A percentile compares a stretch with the other conserved stretches of the same genome.
Conservation (phyloP, 805 yeast genomes). For the Starmerella bombi region DNA sequence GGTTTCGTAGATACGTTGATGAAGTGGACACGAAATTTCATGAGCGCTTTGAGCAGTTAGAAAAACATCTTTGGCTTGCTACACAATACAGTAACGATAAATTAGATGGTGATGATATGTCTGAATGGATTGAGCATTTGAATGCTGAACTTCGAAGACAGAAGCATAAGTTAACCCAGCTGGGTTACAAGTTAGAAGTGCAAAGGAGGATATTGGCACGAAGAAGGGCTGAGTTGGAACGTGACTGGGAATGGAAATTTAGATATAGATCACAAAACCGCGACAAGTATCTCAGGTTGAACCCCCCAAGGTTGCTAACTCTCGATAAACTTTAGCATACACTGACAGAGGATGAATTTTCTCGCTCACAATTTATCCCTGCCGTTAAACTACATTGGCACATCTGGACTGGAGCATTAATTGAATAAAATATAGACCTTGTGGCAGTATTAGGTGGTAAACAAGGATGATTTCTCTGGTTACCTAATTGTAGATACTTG, state of each 20-base stretch:
- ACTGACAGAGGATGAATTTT: too few species aligned
- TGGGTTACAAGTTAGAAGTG: constrained; percentile 10
- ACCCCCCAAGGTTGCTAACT: constrained; percentile 7
- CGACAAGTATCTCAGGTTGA: not conserved
- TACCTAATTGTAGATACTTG: too few species aligned
- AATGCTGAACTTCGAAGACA: not conserved
- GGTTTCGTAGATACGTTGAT: constrained; percentile 13
- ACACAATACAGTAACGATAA: constrained; percentile 11
- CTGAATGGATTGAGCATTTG: constrained; percentile 8
- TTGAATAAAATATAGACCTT: too few species aligned
- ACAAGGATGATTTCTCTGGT: too few species aligned
- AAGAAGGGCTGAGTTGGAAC: constrained; percentile 11
- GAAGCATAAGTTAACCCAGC: not conserved
- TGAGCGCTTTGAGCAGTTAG: not conserved
- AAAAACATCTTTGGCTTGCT: constrained; percentile 13
- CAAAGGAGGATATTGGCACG: constrained; percentile 17
- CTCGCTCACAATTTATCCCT: too few species aligned
- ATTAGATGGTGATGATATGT: constrained; percentile 10
- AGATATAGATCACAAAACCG: constrained; percentile 1
- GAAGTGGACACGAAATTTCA: constrained; percentile 5
- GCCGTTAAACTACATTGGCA: not conserved
- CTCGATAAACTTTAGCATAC: constrained; percentile 5
- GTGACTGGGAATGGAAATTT: constrained; percentile 10
- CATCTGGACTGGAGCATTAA: too few species aligned
- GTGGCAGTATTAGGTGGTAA: too few species aligned